These are phyloP conservation scores for Colletotrichum sp. DNA, from an alignment of 2,329 filamentous ascomycete species.

Conservation along the genomic window DNA sequence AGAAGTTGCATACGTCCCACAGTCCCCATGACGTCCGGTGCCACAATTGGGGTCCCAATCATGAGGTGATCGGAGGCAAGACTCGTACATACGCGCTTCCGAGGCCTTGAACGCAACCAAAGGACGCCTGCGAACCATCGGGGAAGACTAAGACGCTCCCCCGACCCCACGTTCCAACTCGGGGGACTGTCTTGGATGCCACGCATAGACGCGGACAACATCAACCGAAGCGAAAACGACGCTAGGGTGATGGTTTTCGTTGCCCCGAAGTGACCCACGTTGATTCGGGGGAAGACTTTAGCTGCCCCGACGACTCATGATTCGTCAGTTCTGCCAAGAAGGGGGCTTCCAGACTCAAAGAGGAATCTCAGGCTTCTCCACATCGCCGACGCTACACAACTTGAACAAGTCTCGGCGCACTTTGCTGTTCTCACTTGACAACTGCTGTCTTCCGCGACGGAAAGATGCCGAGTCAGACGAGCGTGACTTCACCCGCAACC, in stretches of 20 bases:
- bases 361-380: not conserved
- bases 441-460: not conserved
- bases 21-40: not conserved
- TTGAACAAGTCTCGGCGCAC: not conserved
- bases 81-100: not conserved
- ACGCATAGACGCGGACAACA: not conserved
- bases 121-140: not conserved
- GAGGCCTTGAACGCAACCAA: not conserved
- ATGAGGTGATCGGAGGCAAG: not conserved
- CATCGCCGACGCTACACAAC: not conserved
- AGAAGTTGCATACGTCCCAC: not conserved
- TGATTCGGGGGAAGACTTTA: constrained; percentile 21
- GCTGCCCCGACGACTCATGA: constrained; percentile 25
- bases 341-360: not conserved
- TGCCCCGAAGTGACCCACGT: constrained; percentile 9
- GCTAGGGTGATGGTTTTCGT: constrained; percentile 21
- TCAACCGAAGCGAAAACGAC: constrained; percentile 25
- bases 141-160: not conserved
- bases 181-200: not conserved
- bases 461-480: constrained; percentile 2
- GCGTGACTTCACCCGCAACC: not conserved
- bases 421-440: not conserved
- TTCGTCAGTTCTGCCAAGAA: constrained; percentile 5
- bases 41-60: not conserved
- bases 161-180: constrained; percentile 2